These are phyloP conservation scores for Mortierella hygrophila DNA, from an alignment of 192 early-diverging fungal genomes.

Conservation along the genomic window DNA sequence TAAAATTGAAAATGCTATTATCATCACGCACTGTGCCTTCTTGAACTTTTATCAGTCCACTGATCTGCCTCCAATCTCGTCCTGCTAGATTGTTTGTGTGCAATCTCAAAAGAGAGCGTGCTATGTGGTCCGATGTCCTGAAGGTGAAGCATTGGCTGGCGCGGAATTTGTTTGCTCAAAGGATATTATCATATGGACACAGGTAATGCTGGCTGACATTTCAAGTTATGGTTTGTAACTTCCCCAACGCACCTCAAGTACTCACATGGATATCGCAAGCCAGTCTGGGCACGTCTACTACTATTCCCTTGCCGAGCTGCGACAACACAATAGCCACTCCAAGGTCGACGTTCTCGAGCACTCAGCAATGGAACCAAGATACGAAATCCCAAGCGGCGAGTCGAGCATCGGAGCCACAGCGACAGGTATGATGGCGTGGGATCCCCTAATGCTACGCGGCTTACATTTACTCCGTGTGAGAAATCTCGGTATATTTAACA, in stretches of 20 bases:
- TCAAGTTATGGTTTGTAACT: background rate
- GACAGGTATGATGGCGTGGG: background rate
- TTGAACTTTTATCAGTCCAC: background rate
- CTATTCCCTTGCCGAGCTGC: conserved; percentile 20
- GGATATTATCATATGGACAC: conserved; percentile 57
- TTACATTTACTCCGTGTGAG: too few species aligned
- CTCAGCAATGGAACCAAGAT: background rate
- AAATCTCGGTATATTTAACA: background rate
- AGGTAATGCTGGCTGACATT: conserved; percentile 40
- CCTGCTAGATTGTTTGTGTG: conserved; percentile 31
- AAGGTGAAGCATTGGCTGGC: conserved; percentile 43
- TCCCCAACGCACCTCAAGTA: background rate
- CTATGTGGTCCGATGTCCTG: conserved; percentile 27
- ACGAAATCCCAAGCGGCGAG: background rate
- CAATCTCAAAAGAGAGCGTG: conserved; percentile 27
- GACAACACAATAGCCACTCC: background rate
- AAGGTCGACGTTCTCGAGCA: background rate
- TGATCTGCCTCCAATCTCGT: too few species aligned
- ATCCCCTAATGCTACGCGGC: background rate
- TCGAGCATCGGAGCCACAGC: background rate
- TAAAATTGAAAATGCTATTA: background rate
- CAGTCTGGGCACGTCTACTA: conserved; percentile 35
- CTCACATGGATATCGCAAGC: background rate
- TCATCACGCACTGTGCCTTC: background rate
- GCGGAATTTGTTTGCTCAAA: conserved; percentile 52